Percentiles rank a stretch among this genome's conserved stretches.
These are phyloP conservation scores for Vitellaria paradoxa DNA, from an alignment of 179 eudicot species.

Conservation along the genomic window DNA sequence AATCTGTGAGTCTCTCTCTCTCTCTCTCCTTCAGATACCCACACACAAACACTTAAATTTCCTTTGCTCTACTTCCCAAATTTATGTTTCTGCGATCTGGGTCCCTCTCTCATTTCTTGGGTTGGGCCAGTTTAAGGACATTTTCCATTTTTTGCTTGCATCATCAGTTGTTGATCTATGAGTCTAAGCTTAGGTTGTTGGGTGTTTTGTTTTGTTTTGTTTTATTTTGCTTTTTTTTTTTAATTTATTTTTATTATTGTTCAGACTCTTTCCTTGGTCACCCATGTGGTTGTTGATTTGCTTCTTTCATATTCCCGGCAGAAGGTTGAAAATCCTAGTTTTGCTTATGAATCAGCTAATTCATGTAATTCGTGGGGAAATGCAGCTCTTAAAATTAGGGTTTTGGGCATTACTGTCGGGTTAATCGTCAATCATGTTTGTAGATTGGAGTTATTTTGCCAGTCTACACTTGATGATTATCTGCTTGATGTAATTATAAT, in stretches of 20 bases:
- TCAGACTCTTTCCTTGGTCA: constrained; percentile 1
- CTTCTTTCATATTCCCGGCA: background rate
- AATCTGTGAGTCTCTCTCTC: constrained; percentile 11
- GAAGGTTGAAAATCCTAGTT: background rate
- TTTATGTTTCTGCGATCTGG: background rate
- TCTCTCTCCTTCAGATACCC: background rate
- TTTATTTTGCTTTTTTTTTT: background rate
- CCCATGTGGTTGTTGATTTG: background rate
- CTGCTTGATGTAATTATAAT: background rate
- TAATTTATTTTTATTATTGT: no score
- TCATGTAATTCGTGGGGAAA: background rate
- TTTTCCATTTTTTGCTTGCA: background rate
- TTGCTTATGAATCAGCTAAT: constrained; percentile 1
- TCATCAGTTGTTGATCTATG: constrained; percentile 5
- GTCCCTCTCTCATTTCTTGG: background rate
- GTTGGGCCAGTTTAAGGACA: background rate
- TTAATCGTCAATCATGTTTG: background rate
- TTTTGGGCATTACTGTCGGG: background rate
- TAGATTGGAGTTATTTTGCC: constrained; percentile 8
- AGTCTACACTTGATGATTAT: background rate
- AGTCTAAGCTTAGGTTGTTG: background rate
- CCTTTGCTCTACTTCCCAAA: background rate
- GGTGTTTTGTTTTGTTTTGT: background rate
- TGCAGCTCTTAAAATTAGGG: background rate
- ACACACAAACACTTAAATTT: background rate